phyloP scores from a whole-genome alignment of 2,329 filamentous ascomycete species.

The Acrodontium crateriforme region DNA sequence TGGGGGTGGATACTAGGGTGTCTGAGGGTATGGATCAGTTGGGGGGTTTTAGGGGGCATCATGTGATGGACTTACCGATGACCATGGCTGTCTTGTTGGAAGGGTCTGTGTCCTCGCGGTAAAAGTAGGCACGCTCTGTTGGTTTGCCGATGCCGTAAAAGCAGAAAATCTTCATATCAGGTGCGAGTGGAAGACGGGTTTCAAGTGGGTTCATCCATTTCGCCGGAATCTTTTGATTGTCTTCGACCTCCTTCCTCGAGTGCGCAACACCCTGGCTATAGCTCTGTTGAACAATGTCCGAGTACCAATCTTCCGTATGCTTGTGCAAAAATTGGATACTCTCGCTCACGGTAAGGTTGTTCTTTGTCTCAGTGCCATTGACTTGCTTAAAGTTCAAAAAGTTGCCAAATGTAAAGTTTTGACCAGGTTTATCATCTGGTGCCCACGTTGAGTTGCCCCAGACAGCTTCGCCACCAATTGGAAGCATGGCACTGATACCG shows the following conservation, averaged over 20 bases:
- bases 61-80: conserved; percentile 12
- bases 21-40: conserved; percentile 25
- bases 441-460: conserved; percentile 85
- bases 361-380: conserved; percentile 40
- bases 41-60: too few relatives aligned
- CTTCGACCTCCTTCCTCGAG: conserved; percentile 64
- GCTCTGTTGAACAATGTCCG: conserved; percentile 52
- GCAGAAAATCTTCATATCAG: conserved; percentile 86
- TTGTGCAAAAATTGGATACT: conserved; percentile 65
- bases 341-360: conserved; percentile 70
- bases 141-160: conserved; percentile 94
- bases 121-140: conserved; percentile 87
- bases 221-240: conserved; percentile 33
- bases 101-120: conserved; percentile 55
- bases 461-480: conserved; percentile 83
- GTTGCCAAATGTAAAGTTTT: conserved; percentile 61
- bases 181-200: conserved; percentile 71
- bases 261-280: conserved; percentile 86
- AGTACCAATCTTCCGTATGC: conserved; percentile 76
- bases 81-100: conserved; percentile 53
- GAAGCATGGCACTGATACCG: conserved; percentile 90
- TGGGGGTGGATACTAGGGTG: conserved; percentile 55
- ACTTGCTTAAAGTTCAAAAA: conserved; percentile 70
- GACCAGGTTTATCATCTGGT: conserved; percentile 68
- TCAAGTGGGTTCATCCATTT: conserved; percentile 97